Evolutionary conservation across 768 basidiomycete genomes (phyloP).

Genomic region (Sporobolomyces pararoseus): DNA sequence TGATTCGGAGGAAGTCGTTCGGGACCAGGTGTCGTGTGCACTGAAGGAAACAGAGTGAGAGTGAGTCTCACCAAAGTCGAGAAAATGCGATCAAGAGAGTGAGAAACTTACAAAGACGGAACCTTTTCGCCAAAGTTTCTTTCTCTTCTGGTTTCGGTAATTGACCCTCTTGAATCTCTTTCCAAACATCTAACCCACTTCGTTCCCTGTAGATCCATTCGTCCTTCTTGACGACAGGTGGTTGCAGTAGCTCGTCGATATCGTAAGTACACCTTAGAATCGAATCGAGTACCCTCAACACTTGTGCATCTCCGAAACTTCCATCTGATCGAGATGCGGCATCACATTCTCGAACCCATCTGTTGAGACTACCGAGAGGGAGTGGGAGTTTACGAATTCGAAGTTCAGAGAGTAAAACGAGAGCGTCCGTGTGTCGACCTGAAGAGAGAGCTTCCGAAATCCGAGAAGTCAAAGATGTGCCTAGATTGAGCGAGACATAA

Average conservation of each 20-base stretch:
- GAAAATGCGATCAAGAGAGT: background rate
- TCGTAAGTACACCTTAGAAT: conserved; percentile 54
- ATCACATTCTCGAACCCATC: conserved; percentile 62
- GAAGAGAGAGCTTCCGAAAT: conserved; percentile 52
- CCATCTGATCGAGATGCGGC: conserved; percentile 55
- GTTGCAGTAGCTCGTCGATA: conserved; percentile 4
- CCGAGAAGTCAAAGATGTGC: conserved; percentile 31
- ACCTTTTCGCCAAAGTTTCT: conserved; percentile 7
- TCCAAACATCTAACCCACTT: conserved; percentile 11
- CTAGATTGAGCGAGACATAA: background rate
- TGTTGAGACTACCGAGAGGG: conserved; percentile 58
- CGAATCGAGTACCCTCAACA: conserved; percentile 56
- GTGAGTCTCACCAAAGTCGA: background rate
- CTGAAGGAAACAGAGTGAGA: too few relatives aligned
- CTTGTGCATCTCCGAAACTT: conserved; percentile 52
- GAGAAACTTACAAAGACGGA: conserved; percentile 15
- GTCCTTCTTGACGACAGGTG: conserved; percentile 14
- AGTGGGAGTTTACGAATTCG: conserved; percentile 54
- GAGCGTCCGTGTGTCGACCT: conserved; percentile 55
- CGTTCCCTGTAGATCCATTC: conserved; percentile 13
- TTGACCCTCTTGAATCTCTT: conserved; percentile 18
- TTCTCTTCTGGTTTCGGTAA: conserved; percentile 17
- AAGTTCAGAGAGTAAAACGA: conserved; percentile 59
- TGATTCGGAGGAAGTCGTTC: conserved; percentile 58
- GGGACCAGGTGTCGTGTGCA: conserved; percentile 53